Evolutionary conservation across 2,329 filamentous ascomycete species (phyloP), one percentile per base, ranked within the genome.

Genomic region (Diaporthe capsici): DNA sequence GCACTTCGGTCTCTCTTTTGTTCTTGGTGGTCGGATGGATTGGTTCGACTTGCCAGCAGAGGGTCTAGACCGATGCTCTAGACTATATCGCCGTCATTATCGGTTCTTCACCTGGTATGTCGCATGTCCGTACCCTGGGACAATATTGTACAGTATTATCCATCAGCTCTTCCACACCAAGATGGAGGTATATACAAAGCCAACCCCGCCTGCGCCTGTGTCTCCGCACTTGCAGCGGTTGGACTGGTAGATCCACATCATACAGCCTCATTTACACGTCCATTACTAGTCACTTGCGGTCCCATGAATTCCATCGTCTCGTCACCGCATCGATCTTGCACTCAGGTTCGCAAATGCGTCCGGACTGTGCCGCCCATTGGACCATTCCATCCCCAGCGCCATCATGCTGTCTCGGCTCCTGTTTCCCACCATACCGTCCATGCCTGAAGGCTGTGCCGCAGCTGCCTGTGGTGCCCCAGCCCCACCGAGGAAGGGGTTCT

Each of bases 331-430:
- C 80, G 90, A 88, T 78, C 89, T 86, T 71, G 93, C 91, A 80
- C 93, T 95, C 78, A 96, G 85, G 70, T 92, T 94, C 3, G 94
- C 91, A 87, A 95, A 96, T 20, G 94, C 94, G 83, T 96, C 94
- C 4, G 94, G 94, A 79, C 93, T 95, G 81, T 95, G 94, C 57
- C 94, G 87, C 13, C 94, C 94, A 79, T 92, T 93, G 80, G 87
- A 88, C 90, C 90, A 92, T 61, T 90, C 88, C 86, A 92, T 89
- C 74, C 91, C 90, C 82, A 91, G 87, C 55, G 93, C 90, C 78
- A 92, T 90, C 82, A 94, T 90, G 82, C 94, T 95, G 81, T 95
- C 94, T 67, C 93, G 89, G 80, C 93, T 95, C 83, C 85, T 90
- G 84, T 80, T 90, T 80, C 81, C 81, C 72, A 71, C 77, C 77